phyloP scores from a whole-genome alignment of 2,329 filamentous ascomycete species.

The Aspergillus phoenicis region DNA sequence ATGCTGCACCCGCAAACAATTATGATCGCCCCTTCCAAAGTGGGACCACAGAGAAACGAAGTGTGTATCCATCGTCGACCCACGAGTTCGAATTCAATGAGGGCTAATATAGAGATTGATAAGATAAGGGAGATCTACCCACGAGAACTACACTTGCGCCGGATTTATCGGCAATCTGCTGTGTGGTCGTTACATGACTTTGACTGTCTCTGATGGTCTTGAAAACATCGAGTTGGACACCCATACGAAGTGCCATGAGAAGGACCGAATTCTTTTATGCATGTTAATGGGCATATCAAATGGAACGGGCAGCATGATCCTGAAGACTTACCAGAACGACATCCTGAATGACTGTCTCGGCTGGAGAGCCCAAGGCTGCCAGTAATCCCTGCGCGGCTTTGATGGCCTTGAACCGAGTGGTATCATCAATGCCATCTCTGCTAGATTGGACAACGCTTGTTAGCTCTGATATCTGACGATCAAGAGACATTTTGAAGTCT shows the following conservation, averaged over 20 bases:
- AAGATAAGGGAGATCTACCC: conserved; percentile 10
- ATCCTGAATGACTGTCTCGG: conserved; percentile 19
- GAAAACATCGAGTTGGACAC: conserved; percentile 20
- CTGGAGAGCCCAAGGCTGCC: conserved; percentile 13
- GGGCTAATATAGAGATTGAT: background rate
- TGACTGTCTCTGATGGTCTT: conserved; percentile 5
- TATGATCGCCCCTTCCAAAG: background rate
- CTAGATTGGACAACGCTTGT: conserved; percentile 9
- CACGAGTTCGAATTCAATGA: background rate
- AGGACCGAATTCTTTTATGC: conserved; percentile 3
- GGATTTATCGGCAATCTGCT: conserved; percentile 15
- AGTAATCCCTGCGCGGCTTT: conserved; percentile 13
- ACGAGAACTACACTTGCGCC: conserved; percentile 19
- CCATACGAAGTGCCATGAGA: conserved; percentile 20
- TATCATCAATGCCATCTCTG: conserved; percentile 10
- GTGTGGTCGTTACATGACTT: conserved; percentile 3
- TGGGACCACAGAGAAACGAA: background rate
- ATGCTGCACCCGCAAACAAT: too few relatives aligned
- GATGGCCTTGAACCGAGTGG: conserved; percentile 12
- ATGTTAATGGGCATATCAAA: background rate
- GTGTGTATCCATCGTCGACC: background rate
- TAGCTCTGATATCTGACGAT: conserved; percentile 12
- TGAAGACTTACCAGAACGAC: conserved; percentile 17
- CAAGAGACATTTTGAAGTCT: background rate
- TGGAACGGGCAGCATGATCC: background rate